These are phyloP conservation scores for Fusarium armeniacum DNA, from an alignment of 2,329 filamentous ascomycete genomes.

Conservation along the genomic window DNA sequence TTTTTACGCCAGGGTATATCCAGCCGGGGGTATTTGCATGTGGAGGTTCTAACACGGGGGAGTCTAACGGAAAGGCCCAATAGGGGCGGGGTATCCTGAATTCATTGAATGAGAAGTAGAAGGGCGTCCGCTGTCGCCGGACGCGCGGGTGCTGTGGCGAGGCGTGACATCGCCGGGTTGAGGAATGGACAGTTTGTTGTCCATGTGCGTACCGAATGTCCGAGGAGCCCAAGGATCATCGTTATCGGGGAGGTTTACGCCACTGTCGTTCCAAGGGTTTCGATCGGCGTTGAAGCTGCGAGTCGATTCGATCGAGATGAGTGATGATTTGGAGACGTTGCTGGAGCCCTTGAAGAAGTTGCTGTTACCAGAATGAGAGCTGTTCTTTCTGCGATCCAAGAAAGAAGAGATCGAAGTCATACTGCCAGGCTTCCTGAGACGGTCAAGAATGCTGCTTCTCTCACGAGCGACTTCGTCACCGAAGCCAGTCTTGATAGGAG, in stretches of 20 bases:
- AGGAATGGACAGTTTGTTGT: constrained; percentile 74
- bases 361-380: constrained; percentile 82
- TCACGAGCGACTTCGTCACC: constrained; percentile 84
- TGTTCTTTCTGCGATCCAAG: constrained; percentile 94
- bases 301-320: constrained; percentile 95
- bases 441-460: constrained; percentile 87
- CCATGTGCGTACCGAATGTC: constrained; percentile 74
- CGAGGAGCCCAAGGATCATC: constrained; percentile 77
- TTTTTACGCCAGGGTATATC: constrained; percentile 76
- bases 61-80: constrained; percentile 91
- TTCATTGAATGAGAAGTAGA: constrained; percentile 94
- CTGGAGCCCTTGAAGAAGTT: constrained; percentile 93
- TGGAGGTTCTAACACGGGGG: constrained; percentile 61
- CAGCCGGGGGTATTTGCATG: constrained; percentile 72
- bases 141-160: constrained; percentile 85
- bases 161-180: constrained; percentile 86
- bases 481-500: constrained; percentile 87
- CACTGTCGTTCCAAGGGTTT: constrained; percentile 98
- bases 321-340: constrained; percentile 93
- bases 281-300: constrained; percentile 91
- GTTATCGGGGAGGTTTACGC: constrained; percentile 92
- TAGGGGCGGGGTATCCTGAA: constrained; percentile 95
- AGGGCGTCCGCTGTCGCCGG: constrained; percentile 91
- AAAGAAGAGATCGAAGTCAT: constrained; percentile 97
- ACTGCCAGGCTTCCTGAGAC: constrained; percentile 92